Evolutionary conservation across 2,329 filamentous ascomycete species (phyloP), one percentile per base, ranked within the genome.

Genomic region (Aspergillus alliaceus): DNA sequence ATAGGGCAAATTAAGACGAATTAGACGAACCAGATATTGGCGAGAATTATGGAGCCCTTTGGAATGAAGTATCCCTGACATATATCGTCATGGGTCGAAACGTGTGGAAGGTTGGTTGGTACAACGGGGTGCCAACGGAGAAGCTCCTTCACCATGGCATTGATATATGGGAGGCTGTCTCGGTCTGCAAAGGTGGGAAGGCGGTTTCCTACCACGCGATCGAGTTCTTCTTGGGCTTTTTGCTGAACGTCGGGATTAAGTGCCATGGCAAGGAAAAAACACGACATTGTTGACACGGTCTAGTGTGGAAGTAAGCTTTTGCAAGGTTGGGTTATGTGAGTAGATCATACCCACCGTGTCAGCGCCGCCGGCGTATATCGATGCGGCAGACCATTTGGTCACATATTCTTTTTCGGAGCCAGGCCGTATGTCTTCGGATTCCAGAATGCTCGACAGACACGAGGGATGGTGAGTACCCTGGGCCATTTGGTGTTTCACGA

Each of bases 291-390:
- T 3, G 59, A 64, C 1, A 62, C 61, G 1, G 61, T 62, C 58
- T 61, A 15, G 7, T 9, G 4, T 2, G 2, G 0, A 4, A 14
- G 22, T 40, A 35, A 37, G 11, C 51, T 37, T 4, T 3, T 14
- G 25, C 22, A 14, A 2, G 24, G 15, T 12, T 1, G 3, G 4
- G 6, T 11, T 15, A 14, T 32, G 18, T n/a, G 6, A 20, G 6
- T 12, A 14, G 4, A 6, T 2, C 15, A 4, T 11, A 25, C 65
- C 50, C 53, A 75, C 72, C 6, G 77, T 78, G 55, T 79, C 77
- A 2, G 74, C 70, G 2, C 78, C 79, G 1, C 73, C 79, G 0
- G 68, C 66, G 34, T 79, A 82, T 14, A 81, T 57, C 0, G 75
- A 71, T 3, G 69, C 66, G 0, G 79, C 77, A 0, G 67, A 54